These are phyloP conservation scores for Paecilomyces sp. DNA, from an alignment of 2,329 filamentous ascomycete genomes.

Conservation along the genomic window DNA sequence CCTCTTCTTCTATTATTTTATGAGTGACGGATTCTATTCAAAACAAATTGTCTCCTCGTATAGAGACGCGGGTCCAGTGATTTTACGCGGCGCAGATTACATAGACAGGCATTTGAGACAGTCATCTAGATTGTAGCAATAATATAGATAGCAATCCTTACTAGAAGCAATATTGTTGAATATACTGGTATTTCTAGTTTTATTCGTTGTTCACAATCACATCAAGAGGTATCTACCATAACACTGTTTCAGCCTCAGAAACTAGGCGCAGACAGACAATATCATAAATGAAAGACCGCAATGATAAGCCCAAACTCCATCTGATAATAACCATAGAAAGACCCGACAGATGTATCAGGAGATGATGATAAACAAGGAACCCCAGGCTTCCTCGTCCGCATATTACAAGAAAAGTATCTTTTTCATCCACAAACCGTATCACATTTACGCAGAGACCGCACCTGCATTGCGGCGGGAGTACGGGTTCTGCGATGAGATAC, in stretches of 20 bases:
- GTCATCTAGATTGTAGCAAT: neutral
- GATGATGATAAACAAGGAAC: neutral
- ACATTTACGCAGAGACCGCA: slow-evolving; percentile 4
- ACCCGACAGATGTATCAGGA: neutral
- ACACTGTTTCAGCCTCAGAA: neutral
- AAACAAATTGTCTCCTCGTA: neutral
- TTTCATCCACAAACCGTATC: neutral
- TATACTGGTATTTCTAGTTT: neutral
- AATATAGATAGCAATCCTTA: neutral
- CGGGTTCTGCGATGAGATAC: slow-evolving; percentile 26
- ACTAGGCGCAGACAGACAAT: neutral
- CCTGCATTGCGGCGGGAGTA: slow-evolving; percentile 13
- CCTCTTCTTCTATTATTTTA: neutral
- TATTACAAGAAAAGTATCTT: neutral
- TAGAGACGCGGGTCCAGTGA: neutral
- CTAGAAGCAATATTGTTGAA: neutral
- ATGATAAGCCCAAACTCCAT: neutral
- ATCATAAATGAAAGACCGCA: neutral
- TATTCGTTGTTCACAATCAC: neutral
- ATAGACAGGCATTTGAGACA: neutral
- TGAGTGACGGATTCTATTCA: neutral
- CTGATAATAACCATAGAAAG: neutral
- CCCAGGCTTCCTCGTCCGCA: neutral
- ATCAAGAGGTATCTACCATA: neutral
- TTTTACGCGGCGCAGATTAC: neutral